Percentiles rank a stretch among this genome's conserved stretches.
These are phyloP conservation scores for Viola pubescens DNA, from an alignment of 441 rosid genomes.

Conservation along the genomic window DNA sequence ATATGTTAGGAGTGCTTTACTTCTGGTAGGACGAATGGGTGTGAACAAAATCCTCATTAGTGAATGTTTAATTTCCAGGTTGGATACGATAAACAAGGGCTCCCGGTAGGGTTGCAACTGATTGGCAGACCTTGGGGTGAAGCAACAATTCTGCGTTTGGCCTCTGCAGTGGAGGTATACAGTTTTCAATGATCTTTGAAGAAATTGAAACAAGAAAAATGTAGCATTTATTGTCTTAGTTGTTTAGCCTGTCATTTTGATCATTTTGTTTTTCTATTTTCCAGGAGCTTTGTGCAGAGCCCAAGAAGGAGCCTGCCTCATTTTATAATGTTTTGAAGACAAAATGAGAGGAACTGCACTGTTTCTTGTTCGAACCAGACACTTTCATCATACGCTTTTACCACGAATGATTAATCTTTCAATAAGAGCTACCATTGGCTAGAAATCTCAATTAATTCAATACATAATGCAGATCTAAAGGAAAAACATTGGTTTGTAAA, in stretches of 20 bases:
- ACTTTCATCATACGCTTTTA: no score
- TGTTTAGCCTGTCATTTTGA: no score
- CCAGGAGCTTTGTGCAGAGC: slow-evolving; percentile 49
- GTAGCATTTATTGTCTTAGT: no score
- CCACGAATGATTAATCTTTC: no score
- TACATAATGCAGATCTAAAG: no score
- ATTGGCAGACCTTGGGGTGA: slow-evolving; percentile 84
- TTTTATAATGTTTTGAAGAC: slow-evolving; percentile 50
- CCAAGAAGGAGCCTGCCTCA: slow-evolving; percentile 54
- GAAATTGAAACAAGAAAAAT: background rate
- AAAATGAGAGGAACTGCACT: slow-evolving; percentile 13
- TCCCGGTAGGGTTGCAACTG: slow-evolving; percentile 76
- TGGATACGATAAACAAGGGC: slow-evolving; percentile 82
- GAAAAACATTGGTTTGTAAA: no score
- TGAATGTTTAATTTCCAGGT: slow-evolving; percentile 33
- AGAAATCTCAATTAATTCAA: no score
- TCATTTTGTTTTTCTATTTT: slow-evolving; percentile 4
- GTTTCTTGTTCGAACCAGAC: no score
- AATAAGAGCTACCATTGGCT: no score
- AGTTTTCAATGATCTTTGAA: background rate
- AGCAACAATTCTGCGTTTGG: slow-evolving; percentile 61
- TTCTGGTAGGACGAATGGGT: no score
- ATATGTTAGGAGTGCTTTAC: no score
- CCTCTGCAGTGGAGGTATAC: slow-evolving; percentile 65
- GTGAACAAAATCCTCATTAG: no score